Evolutionary conservation across 2,329 filamentous ascomycete species (phyloP), one percentile per base, ranked within the genome.

Genomic region (Phyllosticta citribraziliensis): DNA sequence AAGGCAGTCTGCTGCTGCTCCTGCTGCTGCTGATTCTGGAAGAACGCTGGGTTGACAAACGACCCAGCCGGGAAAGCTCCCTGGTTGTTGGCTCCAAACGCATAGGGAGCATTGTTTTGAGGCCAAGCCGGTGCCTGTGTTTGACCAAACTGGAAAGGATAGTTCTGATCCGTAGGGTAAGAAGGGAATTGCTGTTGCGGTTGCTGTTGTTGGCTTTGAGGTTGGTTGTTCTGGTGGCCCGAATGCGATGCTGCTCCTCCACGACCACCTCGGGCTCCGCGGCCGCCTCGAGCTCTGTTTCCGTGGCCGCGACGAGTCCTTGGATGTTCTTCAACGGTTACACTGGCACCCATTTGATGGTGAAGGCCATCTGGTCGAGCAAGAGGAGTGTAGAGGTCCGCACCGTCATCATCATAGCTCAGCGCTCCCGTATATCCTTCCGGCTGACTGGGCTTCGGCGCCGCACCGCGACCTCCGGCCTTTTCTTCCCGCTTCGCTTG

Each of bases 401-500:
- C 66, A 22, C 73, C 72, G 24, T 77, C 74, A 47, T 78, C 75
- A 57, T 71, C 71, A 64, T 80, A 80, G 64, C 72, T 75, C 52
- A 76, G 66, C 25, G 70, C 71, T 17, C 70, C 72, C 8, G 61
- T 65, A 52, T 64, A 64, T 40, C 63, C 58, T 20, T 61, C 58
- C 11, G 52, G 56, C 5, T 56, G 55, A 8, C 40, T 47, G 40
- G 40, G 40, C 24, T 60, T 35, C 12, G 30, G 35, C 33, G 35
- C 57, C 14, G 22, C 40, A 17, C 56, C 47, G 14, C 51, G 56
- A 11, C 56, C 27, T 19, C 47, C 60, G 17, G 53, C 20, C 35
- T 62, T 56, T 30, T 53, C 56, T 47, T 58, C 57, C 65, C 79
- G 77, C 75, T 80, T 79, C 72, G 82, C 80, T 80, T 85, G 87